phyloP scores from a whole-genome alignment of 495 filamentous ascomycete genomes.

The Podospora australis region DNA sequence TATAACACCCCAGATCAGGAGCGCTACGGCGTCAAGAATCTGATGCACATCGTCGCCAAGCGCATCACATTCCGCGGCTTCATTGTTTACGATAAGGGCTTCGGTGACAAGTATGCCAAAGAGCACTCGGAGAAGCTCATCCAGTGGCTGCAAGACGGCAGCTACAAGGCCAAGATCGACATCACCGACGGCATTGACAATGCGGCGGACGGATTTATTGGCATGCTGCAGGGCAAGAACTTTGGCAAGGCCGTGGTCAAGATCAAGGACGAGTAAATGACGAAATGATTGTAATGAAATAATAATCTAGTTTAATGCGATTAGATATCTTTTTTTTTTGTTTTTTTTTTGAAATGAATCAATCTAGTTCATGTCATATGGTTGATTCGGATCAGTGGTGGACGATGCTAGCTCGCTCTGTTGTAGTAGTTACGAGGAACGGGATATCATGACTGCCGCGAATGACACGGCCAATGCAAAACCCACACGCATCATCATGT shows the following conservation, averaged over 20 bases:
- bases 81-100: slow-evolving; percentile 55
- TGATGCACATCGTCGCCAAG: slow-evolving; percentile 45
- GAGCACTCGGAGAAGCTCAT: slow-evolving; percentile 78
- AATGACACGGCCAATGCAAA: too few relatives aligned
- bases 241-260: slow-evolving; percentile 86
- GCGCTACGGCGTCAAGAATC: slow-evolving; percentile 63
- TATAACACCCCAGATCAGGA: slow-evolving; percentile 61
- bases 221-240: slow-evolving; percentile 83
- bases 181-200: slow-evolving; percentile 80
- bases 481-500: too few relatives aligned
- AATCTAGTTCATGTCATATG: too few relatives aligned
- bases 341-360: too few relatives aligned
- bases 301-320: too few relatives aligned
- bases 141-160: slow-evolving; percentile 79
- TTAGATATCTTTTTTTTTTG: too few relatives aligned
- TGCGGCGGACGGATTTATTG: slow-evolving; percentile 71
- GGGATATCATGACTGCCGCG: too few relatives aligned
- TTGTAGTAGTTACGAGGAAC: too few relatives aligned
- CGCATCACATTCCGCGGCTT: slow-evolving; percentile 62
- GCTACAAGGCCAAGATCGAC: slow-evolving; percentile 64
- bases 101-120: slow-evolving; percentile 62
- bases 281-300: not conserved
- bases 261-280: slow-evolving; percentile 40
- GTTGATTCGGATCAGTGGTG: too few relatives aligned
- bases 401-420: too few relatives aligned